Conservation (phyloP, 192 early-diverging fungal genomes). For the Entomortierella parvispora region DNA sequence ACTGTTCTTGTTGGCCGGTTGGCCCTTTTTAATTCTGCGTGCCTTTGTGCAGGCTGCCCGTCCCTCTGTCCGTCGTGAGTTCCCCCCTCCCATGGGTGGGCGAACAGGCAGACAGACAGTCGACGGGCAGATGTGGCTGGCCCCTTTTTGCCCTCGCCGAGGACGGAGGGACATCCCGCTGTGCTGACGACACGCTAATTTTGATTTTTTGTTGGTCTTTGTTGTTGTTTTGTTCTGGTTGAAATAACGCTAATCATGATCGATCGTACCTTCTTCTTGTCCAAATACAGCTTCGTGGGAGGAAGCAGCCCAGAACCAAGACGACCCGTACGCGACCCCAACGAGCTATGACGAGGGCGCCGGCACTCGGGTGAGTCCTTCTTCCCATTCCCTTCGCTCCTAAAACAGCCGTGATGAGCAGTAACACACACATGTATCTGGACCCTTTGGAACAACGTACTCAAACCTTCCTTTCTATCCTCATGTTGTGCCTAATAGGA, state of each 20-base stretch:
- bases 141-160: not conserved
- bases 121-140: not conserved
- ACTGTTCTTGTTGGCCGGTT: not conserved
- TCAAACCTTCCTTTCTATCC: not conserved
- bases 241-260: slow-evolving; percentile 12
- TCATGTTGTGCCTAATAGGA: slow-evolving; percentile 1
- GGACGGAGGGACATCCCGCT: no score
- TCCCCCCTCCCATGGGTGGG: not conserved
- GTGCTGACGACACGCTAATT: not conserved
- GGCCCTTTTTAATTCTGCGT: not conserved
- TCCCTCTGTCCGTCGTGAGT: not conserved
- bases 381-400: not conserved
- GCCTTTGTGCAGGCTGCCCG: not conserved
- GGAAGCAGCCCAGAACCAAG: slow-evolving; percentile 9
- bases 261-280: no score
- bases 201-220: not conserved
- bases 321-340: slow-evolving; percentile 35
- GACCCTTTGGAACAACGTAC: not conserved
- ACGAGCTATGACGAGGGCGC: slow-evolving; percentile 42
- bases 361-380: slow-evolving; percentile 36
- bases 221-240: not conserved
- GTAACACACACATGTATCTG: not conserved
- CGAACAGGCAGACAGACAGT: no score
- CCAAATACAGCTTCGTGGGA: slow-evolving; percentile 28
- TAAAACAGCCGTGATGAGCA: not conserved